Evolutionary conservation across 495 filamentous ascomycete genomes (phyloP).

Genomic region (Xylaria castorea): DNA sequence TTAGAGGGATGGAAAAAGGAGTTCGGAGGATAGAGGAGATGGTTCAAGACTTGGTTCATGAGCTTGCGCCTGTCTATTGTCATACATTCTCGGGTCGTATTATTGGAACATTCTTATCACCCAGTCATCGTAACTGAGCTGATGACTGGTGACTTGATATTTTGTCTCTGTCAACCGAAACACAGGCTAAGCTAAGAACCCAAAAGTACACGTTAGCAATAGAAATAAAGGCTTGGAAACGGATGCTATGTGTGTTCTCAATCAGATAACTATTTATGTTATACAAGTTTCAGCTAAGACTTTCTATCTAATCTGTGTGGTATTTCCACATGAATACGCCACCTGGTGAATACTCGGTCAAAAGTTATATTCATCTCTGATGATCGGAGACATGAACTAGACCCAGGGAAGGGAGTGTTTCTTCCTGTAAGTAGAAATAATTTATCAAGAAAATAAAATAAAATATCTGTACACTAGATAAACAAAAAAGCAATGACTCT

Average conservation of each 20-base stretch:
- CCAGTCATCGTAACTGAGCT: neutral
- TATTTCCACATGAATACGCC: neutral
- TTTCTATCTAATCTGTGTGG: neutral
- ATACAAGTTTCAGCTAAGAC: neutral
- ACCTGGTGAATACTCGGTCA: neutral
- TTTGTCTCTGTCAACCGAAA: neutral
- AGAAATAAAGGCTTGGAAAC: neutral
- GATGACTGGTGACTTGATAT: neutral
- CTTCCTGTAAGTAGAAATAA: neutral
- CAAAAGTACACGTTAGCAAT: neutral
- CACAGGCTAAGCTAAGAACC: neutral
- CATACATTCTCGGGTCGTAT: too few species aligned
- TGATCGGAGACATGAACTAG: neutral
- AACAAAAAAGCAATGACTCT: constrained; percentile 32
- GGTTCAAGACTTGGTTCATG: neutral
- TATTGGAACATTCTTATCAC: neutral
- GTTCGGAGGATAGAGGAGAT: constrained; percentile 21
- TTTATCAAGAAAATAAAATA: neutral
- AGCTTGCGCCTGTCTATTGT: neutral
- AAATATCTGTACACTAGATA: too few species aligned
- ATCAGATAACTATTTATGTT: neutral
- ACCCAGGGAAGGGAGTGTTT: neutral
- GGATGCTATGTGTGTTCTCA: neutral
- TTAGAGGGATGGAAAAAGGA: constrained; percentile 10
- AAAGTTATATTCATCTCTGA: neutral